A percentile compares a stretch with the other conserved stretches of the same genome.
Conservation (phyloP, 148 eudicot species). For the Silene conica region DNA sequence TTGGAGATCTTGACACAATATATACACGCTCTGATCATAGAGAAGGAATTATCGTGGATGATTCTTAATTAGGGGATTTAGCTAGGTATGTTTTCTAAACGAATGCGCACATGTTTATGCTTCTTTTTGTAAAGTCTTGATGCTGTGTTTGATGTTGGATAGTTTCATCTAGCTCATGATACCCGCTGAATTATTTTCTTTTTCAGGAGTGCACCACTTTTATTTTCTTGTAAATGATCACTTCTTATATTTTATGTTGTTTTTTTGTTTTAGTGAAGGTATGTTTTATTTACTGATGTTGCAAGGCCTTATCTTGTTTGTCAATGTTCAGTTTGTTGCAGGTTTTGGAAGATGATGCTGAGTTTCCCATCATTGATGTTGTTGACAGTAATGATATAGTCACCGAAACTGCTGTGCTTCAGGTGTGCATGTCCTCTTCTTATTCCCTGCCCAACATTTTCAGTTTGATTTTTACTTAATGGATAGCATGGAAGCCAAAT, state of each 20-base stretch:
- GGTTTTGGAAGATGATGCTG: slow-evolving; percentile 93
- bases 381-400: slow-evolving; percentile 61
- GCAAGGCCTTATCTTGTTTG: slow-evolving; percentile 12
- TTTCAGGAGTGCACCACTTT: neutral
- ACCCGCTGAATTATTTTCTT: neutral
- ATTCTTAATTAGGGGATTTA: no score
- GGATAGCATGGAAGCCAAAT: neutral
- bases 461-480: neutral
- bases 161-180: neutral
- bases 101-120: no score
- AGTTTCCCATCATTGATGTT: slow-evolving; percentile 77
- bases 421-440: slow-evolving; percentile 44
- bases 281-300: neutral
- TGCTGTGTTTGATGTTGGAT: no score
- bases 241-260: neutral
- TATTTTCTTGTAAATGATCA: neutral
- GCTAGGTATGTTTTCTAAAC: no score
- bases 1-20: no score
- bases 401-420: slow-evolving; percentile 63
- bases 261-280: neutral
- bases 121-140: no score
- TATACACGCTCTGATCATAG: no score
- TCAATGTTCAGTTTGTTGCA: slow-evolving; percentile 65
- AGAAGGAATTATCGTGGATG: no score
- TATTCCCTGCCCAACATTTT: neutral